Evolutionary conservation across 129 eudicot species (phyloP).

Genomic region (Centella asiatica): DNA sequence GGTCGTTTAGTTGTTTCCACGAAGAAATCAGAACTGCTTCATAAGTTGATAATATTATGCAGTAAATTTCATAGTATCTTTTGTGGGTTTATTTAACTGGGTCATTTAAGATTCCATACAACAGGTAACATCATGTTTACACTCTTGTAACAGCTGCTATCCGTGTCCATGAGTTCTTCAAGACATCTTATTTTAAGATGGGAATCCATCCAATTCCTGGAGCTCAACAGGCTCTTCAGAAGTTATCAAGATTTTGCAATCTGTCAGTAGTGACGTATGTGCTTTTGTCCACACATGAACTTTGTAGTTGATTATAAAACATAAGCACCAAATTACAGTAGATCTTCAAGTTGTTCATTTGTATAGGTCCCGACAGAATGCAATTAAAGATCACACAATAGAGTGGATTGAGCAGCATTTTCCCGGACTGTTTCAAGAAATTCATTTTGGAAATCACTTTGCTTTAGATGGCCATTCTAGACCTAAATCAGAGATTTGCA

Average conservation of each 20-base stretch:
- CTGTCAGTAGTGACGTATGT: constrained; percentile 62
- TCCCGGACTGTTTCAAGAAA: constrained; percentile 53
- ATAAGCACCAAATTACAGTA: neutral
- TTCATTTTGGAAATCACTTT: constrained; percentile 62
- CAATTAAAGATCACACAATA: constrained; percentile 53
- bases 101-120: neutral
- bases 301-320: too few relatives aligned
- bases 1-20: neutral
- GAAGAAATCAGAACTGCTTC: neutral
- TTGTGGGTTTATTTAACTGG: too few relatives aligned
- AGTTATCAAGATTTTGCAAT: constrained; percentile 35
- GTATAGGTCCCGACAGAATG: constrained; percentile 54
- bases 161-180: constrained; percentile 64
- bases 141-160: constrained; percentile 49
- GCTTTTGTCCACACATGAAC: constrained; percentile 1
- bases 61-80: too few relatives aligned
- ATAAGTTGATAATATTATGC: neutral
- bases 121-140: neutral
- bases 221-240: constrained; percentile 45
- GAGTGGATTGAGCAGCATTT: constrained; percentile 54
- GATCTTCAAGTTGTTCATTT: neutral
- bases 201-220: constrained; percentile 62
- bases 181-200: constrained; percentile 47
- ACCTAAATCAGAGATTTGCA: constrained; percentile 61
- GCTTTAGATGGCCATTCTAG: constrained; percentile 51